phyloP scores from a whole-genome alignment of 805 yeast genomes.

The Ogataea paraovalis region DNA sequence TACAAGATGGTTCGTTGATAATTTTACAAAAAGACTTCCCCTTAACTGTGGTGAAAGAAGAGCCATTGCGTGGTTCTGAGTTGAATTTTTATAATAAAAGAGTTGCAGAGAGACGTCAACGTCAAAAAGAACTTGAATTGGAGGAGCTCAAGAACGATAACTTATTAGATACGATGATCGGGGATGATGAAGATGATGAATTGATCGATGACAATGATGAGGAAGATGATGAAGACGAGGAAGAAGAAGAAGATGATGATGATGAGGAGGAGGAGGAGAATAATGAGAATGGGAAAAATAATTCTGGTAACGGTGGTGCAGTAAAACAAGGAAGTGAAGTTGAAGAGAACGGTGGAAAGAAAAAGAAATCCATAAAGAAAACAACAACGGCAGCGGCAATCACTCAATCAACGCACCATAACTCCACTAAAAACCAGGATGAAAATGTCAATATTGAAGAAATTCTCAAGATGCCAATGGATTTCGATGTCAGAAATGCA shows the following conservation, averaged over 20 bases:
- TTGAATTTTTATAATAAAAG: slow-evolving; percentile 43
- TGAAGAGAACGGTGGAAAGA: slow-evolving; percentile 32
- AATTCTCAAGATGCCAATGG: slow-evolving; percentile 45
- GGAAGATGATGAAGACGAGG: slow-evolving; percentile 16
- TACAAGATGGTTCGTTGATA: slow-evolving; percentile 62
- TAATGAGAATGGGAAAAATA: slow-evolving; percentile 23
- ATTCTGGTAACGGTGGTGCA: neutral
- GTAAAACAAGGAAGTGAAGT: slow-evolving; percentile 17
- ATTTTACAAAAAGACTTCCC: slow-evolving; percentile 39
- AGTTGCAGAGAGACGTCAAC: slow-evolving; percentile 43
- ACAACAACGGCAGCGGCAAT: slow-evolving; percentile 16
- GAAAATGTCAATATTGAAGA: slow-evolving; percentile 31
- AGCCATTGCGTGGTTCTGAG: slow-evolving; percentile 46
- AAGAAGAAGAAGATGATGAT: slow-evolving; percentile 12
- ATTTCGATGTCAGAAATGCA: slow-evolving; percentile 49
- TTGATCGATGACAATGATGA: slow-evolving; percentile 27
- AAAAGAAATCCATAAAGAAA: slow-evolving; percentile 8
- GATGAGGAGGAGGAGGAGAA: slow-evolving; percentile 29
- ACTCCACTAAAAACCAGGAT: slow-evolving; percentile 18
- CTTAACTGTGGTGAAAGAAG: slow-evolving; percentile 42
- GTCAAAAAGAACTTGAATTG: slow-evolving; percentile 31
- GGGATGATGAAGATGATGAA: slow-evolving; percentile 24
- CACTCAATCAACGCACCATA: slow-evolving; percentile 12
- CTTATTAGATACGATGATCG: slow-evolving; percentile 30
- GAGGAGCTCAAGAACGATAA: slow-evolving; percentile 31